Evolutionary conservation across 2,329 filamentous ascomycete species (phyloP), one percentile per base, ranked within the genome.

Genomic region (Elsinoe ampelina): DNA sequence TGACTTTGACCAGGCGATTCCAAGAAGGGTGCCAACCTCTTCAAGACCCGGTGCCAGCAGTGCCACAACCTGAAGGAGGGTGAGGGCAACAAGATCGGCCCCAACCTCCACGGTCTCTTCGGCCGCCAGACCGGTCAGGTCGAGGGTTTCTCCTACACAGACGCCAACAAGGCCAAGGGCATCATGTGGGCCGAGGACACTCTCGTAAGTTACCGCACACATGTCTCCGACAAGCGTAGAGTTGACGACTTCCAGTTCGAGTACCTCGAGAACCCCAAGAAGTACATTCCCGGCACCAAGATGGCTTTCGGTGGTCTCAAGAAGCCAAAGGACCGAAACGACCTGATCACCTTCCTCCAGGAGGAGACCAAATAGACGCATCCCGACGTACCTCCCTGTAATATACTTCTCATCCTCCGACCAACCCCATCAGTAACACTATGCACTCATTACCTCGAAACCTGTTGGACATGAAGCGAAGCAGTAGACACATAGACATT

Each of bases 261-360:
- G 66, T 98, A 98, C 85, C 91, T 98, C 71, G 93, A 98, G 84
- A 97, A 97, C 87, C 93, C 93, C 79, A 98, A 98, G 87, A 97
- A 97, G 84, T 98, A 91, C 85, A 96, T 98, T 65, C 93, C 93
- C 67, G 93, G 93, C 68, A 98, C 93, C 80, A 98, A 97, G 89
- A 98, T 98, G 93, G 93, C 93, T 70, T 98, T 97, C 74, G 93
- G 93, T 79, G 93, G 93, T 76, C 84, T 98, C 72, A 98, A 98
- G 91, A 98, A 98, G 89, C 83, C 84, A 73, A 97, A 97, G 88
- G 93, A 97, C 81, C 84, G 93, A 75, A 95, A 97, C 76, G 92
- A 98, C 77, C 82, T 98, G 70, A 95, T 98, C 84, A 90, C 89
- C 70, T 87, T 76, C 82, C 80, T 89, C 72, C 79, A 81, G 74